phyloP scores from a whole-genome alignment of 1,139 yeast genomes.

The Geotrichum candidum region DNA sequence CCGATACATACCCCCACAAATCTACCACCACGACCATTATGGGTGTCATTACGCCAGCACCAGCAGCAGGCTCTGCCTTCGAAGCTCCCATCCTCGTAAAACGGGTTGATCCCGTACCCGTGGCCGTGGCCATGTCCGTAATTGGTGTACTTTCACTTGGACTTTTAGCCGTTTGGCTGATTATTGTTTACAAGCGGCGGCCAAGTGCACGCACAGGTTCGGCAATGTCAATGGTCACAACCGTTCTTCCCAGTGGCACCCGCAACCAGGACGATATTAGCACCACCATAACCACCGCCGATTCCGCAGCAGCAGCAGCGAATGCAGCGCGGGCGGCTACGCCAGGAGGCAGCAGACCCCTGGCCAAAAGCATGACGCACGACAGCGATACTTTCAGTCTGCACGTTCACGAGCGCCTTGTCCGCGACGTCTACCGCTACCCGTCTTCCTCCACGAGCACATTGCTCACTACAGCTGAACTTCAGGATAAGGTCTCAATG shows the following conservation, averaged over 20 bases:
- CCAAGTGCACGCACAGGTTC: not conserved
- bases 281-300: not conserved
- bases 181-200: not conserved
- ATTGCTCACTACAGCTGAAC: not conserved
- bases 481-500: slow-evolving; percentile 1
- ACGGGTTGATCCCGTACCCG: not conserved
- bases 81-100: not conserved
- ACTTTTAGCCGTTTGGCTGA: not conserved
- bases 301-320: not conserved
- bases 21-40: not conserved
- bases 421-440: slow-evolving; percentile 1
- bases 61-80: not conserved
- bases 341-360: not conserved
- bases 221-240: not conserved
- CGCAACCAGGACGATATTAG: no score
- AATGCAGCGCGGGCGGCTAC: not conserved
- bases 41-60: not conserved
- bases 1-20: no score
- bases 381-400: slow-evolving; percentile 6
- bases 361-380: not conserved
- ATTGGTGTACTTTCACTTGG: not conserved
- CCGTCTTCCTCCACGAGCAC: not conserved
- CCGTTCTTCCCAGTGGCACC: not conserved
- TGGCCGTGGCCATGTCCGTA: slow-evolving; percentile 4
- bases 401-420: not conserved